Evolutionary conservation across 169 alveolate genomes (phyloP).

Genomic region (Fabrea salina): DNA sequence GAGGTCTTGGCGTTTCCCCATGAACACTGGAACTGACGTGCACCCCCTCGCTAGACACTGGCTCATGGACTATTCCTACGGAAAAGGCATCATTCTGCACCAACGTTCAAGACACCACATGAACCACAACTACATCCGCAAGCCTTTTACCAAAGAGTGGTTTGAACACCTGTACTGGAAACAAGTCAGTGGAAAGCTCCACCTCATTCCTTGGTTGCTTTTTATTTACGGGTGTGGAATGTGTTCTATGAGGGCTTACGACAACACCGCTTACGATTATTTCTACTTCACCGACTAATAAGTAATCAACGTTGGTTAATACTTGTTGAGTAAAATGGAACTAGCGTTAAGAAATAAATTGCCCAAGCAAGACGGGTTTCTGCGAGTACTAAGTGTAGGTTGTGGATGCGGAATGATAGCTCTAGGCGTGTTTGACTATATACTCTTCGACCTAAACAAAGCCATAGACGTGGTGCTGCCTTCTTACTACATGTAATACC

Average conservation of each 20-base stretch:
- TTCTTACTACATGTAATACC: neutral
- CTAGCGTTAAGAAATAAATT: too few relatives aligned
- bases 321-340: too few relatives aligned
- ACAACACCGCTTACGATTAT: slow-evolving; percentile 67
- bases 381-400: neutral
- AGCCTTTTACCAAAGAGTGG: slow-evolving; percentile 30
- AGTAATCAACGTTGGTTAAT: too few relatives aligned
- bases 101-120: slow-evolving; percentile 11
- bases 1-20: slow-evolving; percentile 30
- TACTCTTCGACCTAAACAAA: neutral
- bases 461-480: slow-evolving; percentile 19
- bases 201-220: slow-evolving; percentile 26
- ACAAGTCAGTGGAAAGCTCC: neutral
- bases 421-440: neutral
- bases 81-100: slow-evolving; percentile 28
- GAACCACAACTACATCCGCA: slow-evolving; percentile 32
- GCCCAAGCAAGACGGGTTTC: slow-evolving; percentile 4
- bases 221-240: slow-evolving; percentile 23
- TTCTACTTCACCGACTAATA: slow-evolving; percentile 65
- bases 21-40: slow-evolving; percentile 27
- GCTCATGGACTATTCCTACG: slow-evolving; percentile 20
- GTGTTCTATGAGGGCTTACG: slow-evolving; percentile 45
- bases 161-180: slow-evolving; percentile 7
- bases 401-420: neutral
- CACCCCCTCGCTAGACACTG: slow-evolving; percentile 33